Conservation (phyloP, 257 asterid genomes). For the Orobanche coerulescens region DNA sequence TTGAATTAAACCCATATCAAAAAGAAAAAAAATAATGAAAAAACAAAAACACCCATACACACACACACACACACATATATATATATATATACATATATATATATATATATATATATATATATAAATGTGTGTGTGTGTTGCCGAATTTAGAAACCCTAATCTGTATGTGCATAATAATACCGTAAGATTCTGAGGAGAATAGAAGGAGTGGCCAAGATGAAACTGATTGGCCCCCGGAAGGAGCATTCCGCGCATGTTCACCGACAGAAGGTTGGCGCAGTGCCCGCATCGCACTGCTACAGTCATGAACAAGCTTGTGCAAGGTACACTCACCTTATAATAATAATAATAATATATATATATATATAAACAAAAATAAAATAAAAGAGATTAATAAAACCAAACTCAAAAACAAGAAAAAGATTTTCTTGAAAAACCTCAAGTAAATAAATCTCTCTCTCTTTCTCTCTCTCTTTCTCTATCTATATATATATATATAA, state of each 20-base stretch:
- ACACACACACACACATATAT: background rate
- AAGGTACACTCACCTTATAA: slow-evolving; percentile 88
- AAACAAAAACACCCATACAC: too few species aligned
- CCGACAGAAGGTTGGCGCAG: slow-evolving; percentile 94
- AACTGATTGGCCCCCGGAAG: slow-evolving; percentile 77
- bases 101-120: background rate
- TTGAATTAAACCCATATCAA: background rate
- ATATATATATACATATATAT: background rate
- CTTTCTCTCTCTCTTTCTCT: too few species aligned
- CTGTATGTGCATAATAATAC: slow-evolving; percentile 23
- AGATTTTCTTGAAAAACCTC: too few species aligned
- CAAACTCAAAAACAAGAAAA: too few species aligned
- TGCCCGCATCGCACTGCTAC: slow-evolving; percentile 97
- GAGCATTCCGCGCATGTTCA: slow-evolving; percentile 75
- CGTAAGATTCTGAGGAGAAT: slow-evolving; percentile 89
- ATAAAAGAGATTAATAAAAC: too few species aligned
- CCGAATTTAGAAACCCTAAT: slow-evolving; percentile 22
- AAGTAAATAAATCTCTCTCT: too few species aligned
- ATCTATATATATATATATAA: too few species aligned
- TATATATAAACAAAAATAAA: too few species aligned
- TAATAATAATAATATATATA: too few species aligned
- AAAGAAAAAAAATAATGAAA: too few species aligned
- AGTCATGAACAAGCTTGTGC: slow-evolving; percentile 90
- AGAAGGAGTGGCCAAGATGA: slow-evolving; percentile 78
- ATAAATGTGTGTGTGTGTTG: background rate